Conservation (phyloP, 768 basidiomycete genomes). For the Pulveroboletus frians region DNA sequence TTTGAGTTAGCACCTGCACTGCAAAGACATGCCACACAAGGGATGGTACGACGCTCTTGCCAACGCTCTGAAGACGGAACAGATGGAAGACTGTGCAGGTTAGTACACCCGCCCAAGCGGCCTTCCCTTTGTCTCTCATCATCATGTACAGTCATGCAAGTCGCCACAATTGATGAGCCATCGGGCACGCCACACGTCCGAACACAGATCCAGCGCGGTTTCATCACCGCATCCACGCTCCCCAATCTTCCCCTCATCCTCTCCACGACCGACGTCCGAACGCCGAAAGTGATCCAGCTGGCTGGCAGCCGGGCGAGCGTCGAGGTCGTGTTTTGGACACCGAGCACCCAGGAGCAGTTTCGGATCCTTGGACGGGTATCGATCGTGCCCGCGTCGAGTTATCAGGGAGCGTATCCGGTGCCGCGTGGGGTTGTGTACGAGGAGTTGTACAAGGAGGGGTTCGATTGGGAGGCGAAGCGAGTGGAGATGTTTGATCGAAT, state of each 20-base stretch:
- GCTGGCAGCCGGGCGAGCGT: slow-evolving; percentile 35
- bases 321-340: slow-evolving; percentile 74
- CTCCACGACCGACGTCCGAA: slow-evolving; percentile 66
- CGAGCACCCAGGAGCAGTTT: slow-evolving; percentile 64
- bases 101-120: background rate
- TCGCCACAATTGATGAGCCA: slow-evolving; percentile 31
- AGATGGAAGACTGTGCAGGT: slow-evolving; percentile 34
- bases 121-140: background rate
- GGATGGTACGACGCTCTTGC: slow-evolving; percentile 47
- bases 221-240: slow-evolving; percentile 40
- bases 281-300: slow-evolving; percentile 62
- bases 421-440: slow-evolving; percentile 30
- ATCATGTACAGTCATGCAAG: slow-evolving; percentile 47
- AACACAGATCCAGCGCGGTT: slow-evolving; percentile 55
- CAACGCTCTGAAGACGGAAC: slow-evolving; percentile 32
- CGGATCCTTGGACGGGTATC: slow-evolving; percentile 56
- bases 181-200: slow-evolving; percentile 53
- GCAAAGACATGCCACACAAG: slow-evolving; percentile 13
- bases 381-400: slow-evolving; percentile 48
- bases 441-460: slow-evolving; percentile 33
- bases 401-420: slow-evolving; percentile 21
- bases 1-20: no score
- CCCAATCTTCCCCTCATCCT: slow-evolving; percentile 58
- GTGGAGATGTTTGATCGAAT: slow-evolving; percentile 54
- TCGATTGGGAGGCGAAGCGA: slow-evolving; percentile 62